These are phyloP conservation scores for Pilatotrama ljubarskyi DNA, from an alignment of 768 basidiomycete genomes.

Conservation along the genomic window DNA sequence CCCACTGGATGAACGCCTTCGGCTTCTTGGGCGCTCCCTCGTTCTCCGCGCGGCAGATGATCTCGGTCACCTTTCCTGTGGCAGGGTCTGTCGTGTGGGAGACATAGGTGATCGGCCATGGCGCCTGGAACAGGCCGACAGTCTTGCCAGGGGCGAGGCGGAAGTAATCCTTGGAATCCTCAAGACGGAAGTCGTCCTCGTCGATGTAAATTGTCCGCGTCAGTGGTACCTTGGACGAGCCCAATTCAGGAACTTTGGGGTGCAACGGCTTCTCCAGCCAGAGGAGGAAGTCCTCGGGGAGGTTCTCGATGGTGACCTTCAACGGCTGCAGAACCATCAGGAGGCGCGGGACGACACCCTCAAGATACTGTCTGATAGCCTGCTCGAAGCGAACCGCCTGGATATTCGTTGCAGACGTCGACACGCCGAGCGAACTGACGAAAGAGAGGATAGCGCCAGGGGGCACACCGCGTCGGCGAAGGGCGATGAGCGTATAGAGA, in stretches of 20 bases:
- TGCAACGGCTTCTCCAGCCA: slow-evolving; percentile 91
- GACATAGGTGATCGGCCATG: slow-evolving; percentile 90
- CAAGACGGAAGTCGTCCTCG: slow-evolving; percentile 85
- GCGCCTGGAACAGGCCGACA: slow-evolving; percentile 93
- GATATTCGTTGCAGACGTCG: slow-evolving; percentile 79
- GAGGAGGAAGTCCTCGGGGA: slow-evolving; percentile 80
- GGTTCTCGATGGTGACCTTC: slow-evolving; percentile 88
- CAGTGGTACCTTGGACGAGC: slow-evolving; percentile 79
- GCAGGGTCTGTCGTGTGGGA: slow-evolving; percentile 76
- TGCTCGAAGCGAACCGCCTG: slow-evolving; percentile 91
- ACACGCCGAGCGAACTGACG: slow-evolving; percentile 92
- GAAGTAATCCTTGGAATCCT: slow-evolving; percentile 95
- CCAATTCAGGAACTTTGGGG: slow-evolving; percentile 89
- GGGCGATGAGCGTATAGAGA: slow-evolving; percentile 93
- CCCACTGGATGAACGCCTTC: slow-evolving; percentile 97
- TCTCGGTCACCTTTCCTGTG: slow-evolving; percentile 74
- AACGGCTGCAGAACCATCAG: slow-evolving; percentile 90
- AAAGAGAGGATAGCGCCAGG: slow-evolving; percentile 94
- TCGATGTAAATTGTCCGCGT: slow-evolving; percentile 92
- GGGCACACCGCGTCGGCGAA: slow-evolving; percentile 94
- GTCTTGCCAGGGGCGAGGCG: slow-evolving; percentile 97
- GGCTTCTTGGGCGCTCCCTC: slow-evolving; percentile 66
- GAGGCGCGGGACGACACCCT: slow-evolving; percentile 82
- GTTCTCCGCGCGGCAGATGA: slow-evolving; percentile 79
- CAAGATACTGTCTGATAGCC: slow-evolving; percentile 83